Base-by-base conservation (phyloP, 805 yeast genomes). In the Candida silvicultrix region DNA sequence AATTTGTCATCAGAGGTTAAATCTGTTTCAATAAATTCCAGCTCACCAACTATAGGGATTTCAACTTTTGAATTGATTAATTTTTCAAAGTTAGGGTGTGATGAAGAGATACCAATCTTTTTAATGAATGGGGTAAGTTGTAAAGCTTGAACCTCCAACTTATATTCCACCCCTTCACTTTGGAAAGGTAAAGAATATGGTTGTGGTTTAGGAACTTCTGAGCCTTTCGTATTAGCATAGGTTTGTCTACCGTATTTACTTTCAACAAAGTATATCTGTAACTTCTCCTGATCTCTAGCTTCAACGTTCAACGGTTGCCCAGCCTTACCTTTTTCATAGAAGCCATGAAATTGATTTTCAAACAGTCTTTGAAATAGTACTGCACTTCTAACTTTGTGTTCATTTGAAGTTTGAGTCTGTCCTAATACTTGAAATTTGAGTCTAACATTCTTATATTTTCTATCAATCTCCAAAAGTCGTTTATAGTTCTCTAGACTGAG, bases 91-190 rank as follows among this genome's bases (percentile, higher is more conserved):
- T 43, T 40, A 15, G 50, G 48, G 38, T 57, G 57, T 31, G 45
- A 37, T 34, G 22, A n/a, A 2, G 57, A 53, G 2, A 58, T 45
- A 23, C 56, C 58, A 21, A 58, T 42, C 1, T 49, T 57, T 23
- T 38, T 43, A 37, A 53, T 46, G 18, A 48, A 47, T 10, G 47
- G 34, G 11, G 56, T n/a, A 4, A 52, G 46, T 6, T 57, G 45
- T 1, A 58, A 15, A 2, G 57, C 47, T 5, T 52, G 55, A 0
- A 55, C 49, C 2, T 21, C 9, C 5, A 58, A 21, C 0, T 37
- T 1, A 23, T 49, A 54, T 1, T 14, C 32, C 2, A 9, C 25
- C 0, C 23, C 44, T 6, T 52, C 45, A 14, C 54, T 42, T 19
- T 45, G 40, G 11, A 57, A 31, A 10, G 47, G 46, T 5, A 58